phyloP scores from a whole-genome alignment of 208 protist genomes.

The Phytomonas francai region DNA sequence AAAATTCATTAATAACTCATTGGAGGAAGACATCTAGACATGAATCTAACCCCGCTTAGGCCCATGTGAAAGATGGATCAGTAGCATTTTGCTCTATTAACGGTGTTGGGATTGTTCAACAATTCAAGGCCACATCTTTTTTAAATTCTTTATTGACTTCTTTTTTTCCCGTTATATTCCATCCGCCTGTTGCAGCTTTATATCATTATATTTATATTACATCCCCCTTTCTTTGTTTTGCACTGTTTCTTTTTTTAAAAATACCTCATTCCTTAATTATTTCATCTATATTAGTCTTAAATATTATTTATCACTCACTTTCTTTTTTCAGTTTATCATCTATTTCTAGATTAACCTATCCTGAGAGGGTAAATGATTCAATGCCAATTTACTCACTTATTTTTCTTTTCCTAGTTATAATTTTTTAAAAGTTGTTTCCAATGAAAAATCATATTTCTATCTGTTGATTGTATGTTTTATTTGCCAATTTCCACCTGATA shows the following conservation, averaged over 20 bases:
- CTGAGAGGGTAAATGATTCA: background rate
- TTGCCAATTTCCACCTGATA: background rate
- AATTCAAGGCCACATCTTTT: too few species aligned
- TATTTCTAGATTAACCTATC: background rate
- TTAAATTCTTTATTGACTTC: constrained; percentile 1
- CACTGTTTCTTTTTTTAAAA: constrained; percentile 5
- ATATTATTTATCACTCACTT: constrained; percentile 2
- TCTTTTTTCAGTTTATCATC: background rate
- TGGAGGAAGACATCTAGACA: too few species aligned
- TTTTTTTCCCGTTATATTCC: constrained; percentile 1
- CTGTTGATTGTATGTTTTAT: background rate
- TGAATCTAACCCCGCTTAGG: too few species aligned
- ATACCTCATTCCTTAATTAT: constrained; percentile 3
- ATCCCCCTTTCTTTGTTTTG: background rate
- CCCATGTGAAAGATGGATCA: too few species aligned
- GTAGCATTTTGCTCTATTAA: too few species aligned
- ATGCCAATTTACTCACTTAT: background rate
- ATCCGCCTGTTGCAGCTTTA: background rate
- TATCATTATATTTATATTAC: background rate
- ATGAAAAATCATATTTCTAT: background rate
- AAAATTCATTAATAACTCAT: too few species aligned
- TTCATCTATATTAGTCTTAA: constrained; percentile 5
- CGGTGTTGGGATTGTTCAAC: too few species aligned
- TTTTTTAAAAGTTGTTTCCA: background rate
- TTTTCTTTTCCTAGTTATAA: background rate